Evolutionary conservation across 768 basidiomycete genomes (phyloP).

Genomic region (Auricularia auricula-judae): DNA sequence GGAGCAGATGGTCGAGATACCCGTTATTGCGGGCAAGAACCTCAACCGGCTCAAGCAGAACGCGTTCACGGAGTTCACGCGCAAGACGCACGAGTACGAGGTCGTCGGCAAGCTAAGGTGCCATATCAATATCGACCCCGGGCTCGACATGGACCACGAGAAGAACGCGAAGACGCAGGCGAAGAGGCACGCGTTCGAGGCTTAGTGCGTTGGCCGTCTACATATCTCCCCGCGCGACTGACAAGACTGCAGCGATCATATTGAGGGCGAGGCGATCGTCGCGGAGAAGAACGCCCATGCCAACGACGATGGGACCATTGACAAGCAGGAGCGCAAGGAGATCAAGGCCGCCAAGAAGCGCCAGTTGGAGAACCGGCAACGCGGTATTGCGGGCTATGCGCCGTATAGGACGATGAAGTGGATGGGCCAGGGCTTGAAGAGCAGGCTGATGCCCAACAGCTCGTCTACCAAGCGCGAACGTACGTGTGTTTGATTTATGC

Average conservation of each 20-base stretch:
- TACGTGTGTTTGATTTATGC: constrained; percentile 2
- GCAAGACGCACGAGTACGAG: constrained; percentile 30
- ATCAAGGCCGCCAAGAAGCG: constrained; percentile 34
- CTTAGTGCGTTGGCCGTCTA: constrained; percentile 12
- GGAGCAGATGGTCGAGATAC: constrained; percentile 32
- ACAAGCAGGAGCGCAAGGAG: constrained; percentile 12
- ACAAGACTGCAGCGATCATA: constrained; percentile 21
- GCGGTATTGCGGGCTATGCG: constrained; percentile 26
- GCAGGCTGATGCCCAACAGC: constrained; percentile 10
- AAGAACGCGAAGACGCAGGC: constrained; percentile 15
- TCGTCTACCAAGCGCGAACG: constrained; percentile 13
- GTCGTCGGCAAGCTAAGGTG: constrained; percentile 25
- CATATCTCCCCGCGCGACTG: background rate
- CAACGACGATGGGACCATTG: constrained; percentile 31
- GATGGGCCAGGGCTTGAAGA: constrained; percentile 27
- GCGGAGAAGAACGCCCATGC: constrained; percentile 28
- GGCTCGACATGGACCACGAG: constrained; percentile 21
- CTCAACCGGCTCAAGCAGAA: constrained; percentile 30
- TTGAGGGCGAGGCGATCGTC: constrained; percentile 37
- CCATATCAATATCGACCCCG: constrained; percentile 28
- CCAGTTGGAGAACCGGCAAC: constrained; percentile 31
- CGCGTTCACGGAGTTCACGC: constrained; percentile 33
- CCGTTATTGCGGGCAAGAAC: constrained; percentile 27
- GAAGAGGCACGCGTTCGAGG: constrained; percentile 28
- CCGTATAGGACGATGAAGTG: constrained; percentile 25